These are phyloP conservation scores for Flaveria bidentis DNA, from an alignment of 129 eudicot genomes.

Conservation along the genomic window DNA sequence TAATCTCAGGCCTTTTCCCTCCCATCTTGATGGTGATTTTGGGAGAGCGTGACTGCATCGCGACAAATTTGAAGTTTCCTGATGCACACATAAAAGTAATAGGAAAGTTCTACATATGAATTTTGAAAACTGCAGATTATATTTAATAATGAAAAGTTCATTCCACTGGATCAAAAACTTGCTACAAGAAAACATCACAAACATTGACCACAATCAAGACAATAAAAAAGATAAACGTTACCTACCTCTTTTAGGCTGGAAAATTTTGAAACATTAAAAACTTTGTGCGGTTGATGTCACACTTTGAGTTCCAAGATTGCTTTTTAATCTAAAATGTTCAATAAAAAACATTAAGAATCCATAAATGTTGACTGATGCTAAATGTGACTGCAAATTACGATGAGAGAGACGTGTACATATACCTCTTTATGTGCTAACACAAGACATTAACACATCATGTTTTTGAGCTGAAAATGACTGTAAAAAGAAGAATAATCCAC, in stretches of 20 bases:
- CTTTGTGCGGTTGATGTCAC: constrained; percentile 10
- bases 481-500: neutral
- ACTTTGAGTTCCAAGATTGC: constrained; percentile 33
- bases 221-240: constrained; percentile 4
- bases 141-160: too few species aligned
- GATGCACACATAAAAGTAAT: neutral
- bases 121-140: too few species aligned
- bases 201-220: constrained; percentile 5
- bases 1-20: constrained; percentile 32
- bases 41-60: constrained; percentile 50
- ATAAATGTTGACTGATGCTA: neutral
- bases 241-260: constrained; percentile 25
- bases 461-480: constrained; percentile 8
- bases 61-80: constrained; percentile 31
- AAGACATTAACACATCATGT: constrained; percentile 12
- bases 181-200: neutral
- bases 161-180: neutral
- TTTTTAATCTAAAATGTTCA: constrained; percentile 11
- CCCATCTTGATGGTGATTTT: constrained; percentile 56
- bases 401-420: neutral
- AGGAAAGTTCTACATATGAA: neutral
- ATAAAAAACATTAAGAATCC: constrained; percentile 5
- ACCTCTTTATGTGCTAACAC: constrained; percentile 23
- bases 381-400: constrained; percentile 13
- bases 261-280: neutral